Evolutionary conservation across 1,139 yeast species (phyloP).

Genomic region (Saccharomycopsis hybrid): DNA sequence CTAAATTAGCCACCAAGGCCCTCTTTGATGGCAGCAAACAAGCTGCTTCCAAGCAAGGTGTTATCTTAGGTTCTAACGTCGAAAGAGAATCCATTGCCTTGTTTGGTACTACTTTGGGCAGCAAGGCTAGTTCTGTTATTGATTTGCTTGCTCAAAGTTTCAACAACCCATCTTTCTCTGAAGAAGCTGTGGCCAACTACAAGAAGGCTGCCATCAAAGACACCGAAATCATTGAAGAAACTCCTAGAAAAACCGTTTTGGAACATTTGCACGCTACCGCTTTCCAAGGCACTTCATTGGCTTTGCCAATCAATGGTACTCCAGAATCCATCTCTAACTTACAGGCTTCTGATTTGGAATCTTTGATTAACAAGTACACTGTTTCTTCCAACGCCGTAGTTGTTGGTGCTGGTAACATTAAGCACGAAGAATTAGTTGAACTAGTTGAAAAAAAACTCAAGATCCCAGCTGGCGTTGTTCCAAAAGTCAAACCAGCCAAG

Average conservation of each 20-base stretch:
- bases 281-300: conserved; percentile 76
- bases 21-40: conserved; percentile 42
- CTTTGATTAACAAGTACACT: conserved; percentile 51
- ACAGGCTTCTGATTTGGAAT: conserved; percentile 49
- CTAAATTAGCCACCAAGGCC: conserved; percentile 53
- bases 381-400: conserved; percentile 60
- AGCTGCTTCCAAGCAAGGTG: conserved; percentile 37
- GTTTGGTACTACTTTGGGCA: conserved; percentile 17
- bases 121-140: conserved; percentile 5
- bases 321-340: conserved; percentile 52
- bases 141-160: conserved; percentile 24
- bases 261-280: conserved; percentile 78
- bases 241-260: conserved; percentile 39
- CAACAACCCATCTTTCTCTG: conserved; percentile 29
- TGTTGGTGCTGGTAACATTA: conserved; percentile 67
- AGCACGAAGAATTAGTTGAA: conserved; percentile 62
- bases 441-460: conserved; percentile 47
- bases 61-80: conserved; percentile 33
- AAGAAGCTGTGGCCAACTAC: conserved; percentile 32
- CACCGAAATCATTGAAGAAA: conserved; percentile 35
- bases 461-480: conserved; percentile 49
- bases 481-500: conserved; percentile 45
- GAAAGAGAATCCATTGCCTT: conserved; percentile 29
- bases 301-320: conserved; percentile 71
- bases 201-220: conserved; percentile 33